A percentile compares a stretch with the other conserved stretches of the same genome.
Evolutionary conservation across 1,139 yeast genomes (phyloP).

Genomic region (Suhomyces coccinellae): DNA sequence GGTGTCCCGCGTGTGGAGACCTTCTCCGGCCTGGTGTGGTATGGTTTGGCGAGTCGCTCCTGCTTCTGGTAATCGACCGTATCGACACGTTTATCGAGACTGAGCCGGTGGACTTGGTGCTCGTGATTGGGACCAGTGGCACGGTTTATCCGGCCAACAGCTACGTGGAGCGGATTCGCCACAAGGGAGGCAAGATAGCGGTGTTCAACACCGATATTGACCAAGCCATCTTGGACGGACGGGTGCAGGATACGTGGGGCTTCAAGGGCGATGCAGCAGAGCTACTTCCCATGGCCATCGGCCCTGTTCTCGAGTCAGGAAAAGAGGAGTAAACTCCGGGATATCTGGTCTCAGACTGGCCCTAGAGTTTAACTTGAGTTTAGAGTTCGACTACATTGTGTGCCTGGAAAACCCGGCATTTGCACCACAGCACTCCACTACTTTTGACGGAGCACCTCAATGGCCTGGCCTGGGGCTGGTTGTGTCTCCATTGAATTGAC

Average conservation of each 20-base stretch:
- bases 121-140: slow-evolving; percentile 85
- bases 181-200: slow-evolving; percentile 80
- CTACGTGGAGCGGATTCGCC: slow-evolving; percentile 72
- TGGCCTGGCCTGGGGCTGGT: no score
- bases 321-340: background rate
- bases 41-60: slow-evolving; percentile 88
- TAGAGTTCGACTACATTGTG: no score
- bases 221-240: slow-evolving; percentile 39
- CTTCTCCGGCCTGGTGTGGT: slow-evolving; percentile 84
- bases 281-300: slow-evolving; percentile 64
- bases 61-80: slow-evolving; percentile 57
- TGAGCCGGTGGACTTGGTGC: slow-evolving; percentile 62
- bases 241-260: slow-evolving; percentile 58
- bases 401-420: no score
- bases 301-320: slow-evolving; percentile 38
- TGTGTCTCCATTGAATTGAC: no score
- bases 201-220: slow-evolving; percentile 74
- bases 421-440: no score
- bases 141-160: slow-evolving; percentile 91
- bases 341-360: no score
- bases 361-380: background rate
- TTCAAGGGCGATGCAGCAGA: slow-evolving; percentile 82
- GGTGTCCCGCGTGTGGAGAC: slow-evolving; percentile 67
- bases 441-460: no score
- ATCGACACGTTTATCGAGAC: slow-evolving; percentile 73